Conservation (phyloP, 176 grass and related monocot genomes). For the Melocanna baccifera region DNA sequence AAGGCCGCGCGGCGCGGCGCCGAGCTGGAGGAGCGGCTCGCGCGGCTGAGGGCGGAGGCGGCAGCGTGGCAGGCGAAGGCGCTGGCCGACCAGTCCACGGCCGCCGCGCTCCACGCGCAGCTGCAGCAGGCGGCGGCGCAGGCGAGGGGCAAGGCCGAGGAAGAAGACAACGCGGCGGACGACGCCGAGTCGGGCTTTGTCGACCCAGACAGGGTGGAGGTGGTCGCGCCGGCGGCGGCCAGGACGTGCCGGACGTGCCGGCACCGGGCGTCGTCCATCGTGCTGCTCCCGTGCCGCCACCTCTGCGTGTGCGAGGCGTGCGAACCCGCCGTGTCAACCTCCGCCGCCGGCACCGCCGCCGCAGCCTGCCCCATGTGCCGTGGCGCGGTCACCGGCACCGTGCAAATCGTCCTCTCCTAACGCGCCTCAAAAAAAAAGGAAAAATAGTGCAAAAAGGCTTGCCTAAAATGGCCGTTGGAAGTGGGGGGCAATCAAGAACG, state of each 20-base stretch:
- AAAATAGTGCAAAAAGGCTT: background rate
- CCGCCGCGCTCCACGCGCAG: conserved; percentile 61
- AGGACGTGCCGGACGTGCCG: conserved; percentile 60
- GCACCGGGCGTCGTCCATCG: conserved; percentile 25
- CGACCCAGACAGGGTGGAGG: conserved; percentile 52
- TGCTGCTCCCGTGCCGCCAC: conserved; percentile 86
- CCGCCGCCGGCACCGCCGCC: background rate
- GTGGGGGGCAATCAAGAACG: background rate
- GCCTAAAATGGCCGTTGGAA: background rate
- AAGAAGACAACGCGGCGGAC: conserved; percentile 24
- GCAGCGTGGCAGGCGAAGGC: conserved; percentile 69
- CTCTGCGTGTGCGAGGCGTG: conserved; percentile 76
- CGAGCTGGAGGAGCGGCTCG: conserved; percentile 60
- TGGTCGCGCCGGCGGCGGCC: background rate
- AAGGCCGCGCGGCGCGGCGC: conserved; percentile 36
- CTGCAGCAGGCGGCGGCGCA: conserved; percentile 51
- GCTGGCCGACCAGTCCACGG: conserved; percentile 58
- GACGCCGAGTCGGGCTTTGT: conserved; percentile 62
- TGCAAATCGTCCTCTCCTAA: conserved; percentile 57
- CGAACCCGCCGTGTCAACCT: conserved; percentile 30
- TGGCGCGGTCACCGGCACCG: conserved; percentile 52
- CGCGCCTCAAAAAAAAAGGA: background rate
- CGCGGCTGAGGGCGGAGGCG: conserved; percentile 49
- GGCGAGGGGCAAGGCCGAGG: conserved; percentile 26
- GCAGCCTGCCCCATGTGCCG: conserved; percentile 61